A percentile compares a stretch with the other conserved stretches of the same genome.
phyloP scores from a whole-genome alignment of 179 eudicot species.

The Heliamphora pulchella region DNA sequence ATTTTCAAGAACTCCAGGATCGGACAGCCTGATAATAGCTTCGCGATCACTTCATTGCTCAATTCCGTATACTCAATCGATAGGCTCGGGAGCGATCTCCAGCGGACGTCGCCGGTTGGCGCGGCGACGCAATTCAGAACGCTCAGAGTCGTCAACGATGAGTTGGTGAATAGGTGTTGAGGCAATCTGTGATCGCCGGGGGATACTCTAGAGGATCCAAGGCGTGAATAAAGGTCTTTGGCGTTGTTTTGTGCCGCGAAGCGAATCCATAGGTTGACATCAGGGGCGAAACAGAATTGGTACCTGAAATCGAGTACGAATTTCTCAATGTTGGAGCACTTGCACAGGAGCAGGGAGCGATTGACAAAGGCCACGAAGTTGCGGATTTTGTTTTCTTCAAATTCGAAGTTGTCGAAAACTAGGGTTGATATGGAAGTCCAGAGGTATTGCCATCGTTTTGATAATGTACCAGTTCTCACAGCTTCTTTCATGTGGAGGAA shows the following conservation, averaged over 20 bases:
- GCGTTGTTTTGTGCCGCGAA: neutral
- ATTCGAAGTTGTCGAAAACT: no score
- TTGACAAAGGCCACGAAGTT: neutral
- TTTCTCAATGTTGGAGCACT: neutral
- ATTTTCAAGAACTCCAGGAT: neutral
- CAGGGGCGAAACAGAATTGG: neutral
- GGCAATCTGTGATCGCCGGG: neutral
- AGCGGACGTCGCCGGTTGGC: neutral
- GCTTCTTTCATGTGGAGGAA: neutral
- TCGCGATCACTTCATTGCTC: neutral
- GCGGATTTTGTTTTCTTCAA: neutral
- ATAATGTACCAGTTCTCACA: neutral
- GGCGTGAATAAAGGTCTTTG: neutral
- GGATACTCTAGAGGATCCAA: neutral
- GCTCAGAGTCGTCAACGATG: neutral
- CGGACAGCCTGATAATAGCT: neutral
- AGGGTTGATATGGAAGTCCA: neutral
- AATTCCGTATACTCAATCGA: neutral
- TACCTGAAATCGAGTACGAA: neutral
- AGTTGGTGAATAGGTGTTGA: neutral
- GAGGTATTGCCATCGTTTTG: neutral
- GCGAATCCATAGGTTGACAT: neutral
- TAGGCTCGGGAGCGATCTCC: neutral
- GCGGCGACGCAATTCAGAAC: neutral
- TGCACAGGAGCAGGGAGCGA: neutral